Evolutionary conservation across 164 flowering plant species (phyloP).

Genomic region (Kalanchoe fedtschenkoi): DNA sequence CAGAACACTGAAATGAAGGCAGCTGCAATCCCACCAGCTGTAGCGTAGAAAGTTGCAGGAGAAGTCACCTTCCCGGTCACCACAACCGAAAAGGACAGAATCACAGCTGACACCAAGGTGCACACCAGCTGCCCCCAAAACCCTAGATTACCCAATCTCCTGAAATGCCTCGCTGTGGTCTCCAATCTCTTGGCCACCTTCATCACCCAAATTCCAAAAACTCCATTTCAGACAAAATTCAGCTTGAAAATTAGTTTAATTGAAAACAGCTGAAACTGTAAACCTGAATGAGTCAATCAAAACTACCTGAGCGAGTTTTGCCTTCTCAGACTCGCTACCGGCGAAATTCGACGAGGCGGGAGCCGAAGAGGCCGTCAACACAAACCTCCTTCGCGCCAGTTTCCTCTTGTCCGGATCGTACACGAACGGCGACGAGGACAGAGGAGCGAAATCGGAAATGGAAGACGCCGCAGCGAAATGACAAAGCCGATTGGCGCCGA

Average conservation of each 20-base stretch:
- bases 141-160: constrained; percentile 77
- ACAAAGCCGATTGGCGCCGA: not conserved
- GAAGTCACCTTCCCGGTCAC: constrained; percentile 73
- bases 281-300: not conserved
- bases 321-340: constrained; percentile 52
- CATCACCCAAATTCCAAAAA: not conserved
- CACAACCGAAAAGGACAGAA: constrained; percentile 77
- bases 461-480: not conserved
- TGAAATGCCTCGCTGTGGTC: constrained; percentile 76
- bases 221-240: not conserved
- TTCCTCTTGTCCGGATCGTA: not conserved
- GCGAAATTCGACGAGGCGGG: constrained; percentile 14
- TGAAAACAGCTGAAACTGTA: not conserved
- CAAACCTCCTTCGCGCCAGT: not conserved
- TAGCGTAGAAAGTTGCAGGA: constrained; percentile 79
- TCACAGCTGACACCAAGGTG: constrained; percentile 79
- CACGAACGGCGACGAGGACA: not conserved
- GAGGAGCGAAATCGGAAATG: not conserved
- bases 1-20: constrained; percentile 89
- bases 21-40: constrained; percentile 83
- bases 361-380: constrained; percentile 18
- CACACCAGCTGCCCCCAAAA: constrained; percentile 95
- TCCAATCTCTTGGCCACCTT: constrained; percentile 88
- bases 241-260: not conserved
- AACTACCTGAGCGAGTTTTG: constrained; percentile 76